These are phyloP conservation scores for Gentiana macrophylla DNA, from an alignment of 257 asterid genomes.

Conservation along the genomic window DNA sequence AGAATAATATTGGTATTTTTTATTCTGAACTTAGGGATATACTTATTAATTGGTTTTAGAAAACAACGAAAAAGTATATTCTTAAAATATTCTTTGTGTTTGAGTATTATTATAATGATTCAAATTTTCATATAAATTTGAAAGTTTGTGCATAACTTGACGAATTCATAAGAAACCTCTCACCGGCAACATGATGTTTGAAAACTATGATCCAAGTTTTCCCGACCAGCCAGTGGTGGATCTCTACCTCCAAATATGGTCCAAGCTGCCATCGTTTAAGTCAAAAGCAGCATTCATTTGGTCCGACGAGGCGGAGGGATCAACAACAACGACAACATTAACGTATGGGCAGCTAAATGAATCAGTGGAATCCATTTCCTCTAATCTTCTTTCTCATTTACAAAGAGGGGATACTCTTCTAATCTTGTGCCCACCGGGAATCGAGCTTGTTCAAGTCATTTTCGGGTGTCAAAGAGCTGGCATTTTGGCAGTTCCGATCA, in stretches of 20 bases:
- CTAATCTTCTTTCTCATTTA: slow-evolving; percentile 21
- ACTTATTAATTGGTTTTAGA: no score
- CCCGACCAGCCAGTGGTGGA: slow-evolving; percentile 57
- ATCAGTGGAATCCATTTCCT: slow-evolving; percentile 38
- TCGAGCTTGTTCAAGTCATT: slow-evolving; percentile 45
- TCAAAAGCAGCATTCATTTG: slow-evolving; percentile 60
- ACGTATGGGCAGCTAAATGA: slow-evolving; percentile 46
- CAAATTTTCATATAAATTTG: no score
- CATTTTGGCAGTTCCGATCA: slow-evolving; percentile 37
- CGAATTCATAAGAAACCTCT: no score
- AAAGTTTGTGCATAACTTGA: no score
- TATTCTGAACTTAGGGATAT: no score
- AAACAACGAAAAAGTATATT: no score
- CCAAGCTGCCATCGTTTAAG: slow-evolving; percentile 37
- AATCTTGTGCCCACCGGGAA: slow-evolving; percentile 52
- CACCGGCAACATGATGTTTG: slow-evolving; percentile 21
- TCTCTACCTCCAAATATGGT: slow-evolving; percentile 70
- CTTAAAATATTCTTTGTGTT: no score
- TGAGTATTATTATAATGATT: no score
- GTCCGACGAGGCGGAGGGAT: slow-evolving; percentile 21
- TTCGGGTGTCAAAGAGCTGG: slow-evolving; percentile 78
- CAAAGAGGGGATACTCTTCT: slow-evolving; percentile 43
- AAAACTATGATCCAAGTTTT: slow-evolving; percentile 55
- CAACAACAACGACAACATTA: slow-evolving; percentile 11
- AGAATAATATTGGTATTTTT: no score